Evolutionary conservation across 2,329 filamentous ascomycete genomes (phyloP).

Genomic region (Blastomyces percursus): DNA sequence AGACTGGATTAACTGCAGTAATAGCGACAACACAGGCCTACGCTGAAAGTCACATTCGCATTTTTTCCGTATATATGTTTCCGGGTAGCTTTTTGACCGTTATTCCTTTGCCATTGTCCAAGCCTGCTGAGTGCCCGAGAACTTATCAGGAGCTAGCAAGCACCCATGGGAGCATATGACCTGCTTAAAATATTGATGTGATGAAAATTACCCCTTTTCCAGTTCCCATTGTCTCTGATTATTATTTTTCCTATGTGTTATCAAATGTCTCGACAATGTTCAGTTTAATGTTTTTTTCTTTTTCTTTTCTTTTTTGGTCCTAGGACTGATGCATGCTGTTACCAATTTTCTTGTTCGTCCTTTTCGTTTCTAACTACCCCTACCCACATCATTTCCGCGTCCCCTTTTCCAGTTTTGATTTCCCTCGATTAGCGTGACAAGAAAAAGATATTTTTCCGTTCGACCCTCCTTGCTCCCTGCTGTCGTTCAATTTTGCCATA

Average conservation of each 20-base stretch:
- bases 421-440: not conserved
- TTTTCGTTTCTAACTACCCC: no score
- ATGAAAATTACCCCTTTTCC: not conserved
- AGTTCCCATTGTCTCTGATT: not conserved
- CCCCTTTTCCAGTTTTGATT: not conserved
- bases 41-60: not conserved
- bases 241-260: not conserved
- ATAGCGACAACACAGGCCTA: not conserved
- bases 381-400: no score
- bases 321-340: not conserved
- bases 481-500: not conserved
- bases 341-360: not conserved
- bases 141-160: not conserved
- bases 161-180: not conserved
- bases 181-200: not conserved
- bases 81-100: not conserved
- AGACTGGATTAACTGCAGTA: conserved; percentile 3
- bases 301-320: not conserved
- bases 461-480: no score
- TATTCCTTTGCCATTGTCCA: not conserved
- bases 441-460: not conserved
- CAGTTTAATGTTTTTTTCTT: not conserved
- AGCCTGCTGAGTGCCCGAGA: not conserved
- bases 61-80: no score
- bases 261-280: not conserved